phyloP scores from a whole-genome alignment of 305 asterid genomes.

The Fraxinus velutina region DNA sequence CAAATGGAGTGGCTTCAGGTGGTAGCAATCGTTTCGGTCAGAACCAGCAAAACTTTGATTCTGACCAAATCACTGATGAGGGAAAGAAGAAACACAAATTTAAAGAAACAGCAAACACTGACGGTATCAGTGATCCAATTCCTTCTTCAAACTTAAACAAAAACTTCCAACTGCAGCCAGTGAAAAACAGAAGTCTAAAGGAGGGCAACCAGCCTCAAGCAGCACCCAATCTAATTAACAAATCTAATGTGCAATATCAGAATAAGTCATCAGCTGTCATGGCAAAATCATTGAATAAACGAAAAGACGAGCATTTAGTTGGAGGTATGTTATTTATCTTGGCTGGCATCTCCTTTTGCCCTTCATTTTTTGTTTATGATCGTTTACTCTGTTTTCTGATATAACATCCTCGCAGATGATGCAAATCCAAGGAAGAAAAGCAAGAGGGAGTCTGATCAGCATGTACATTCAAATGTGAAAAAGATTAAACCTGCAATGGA shows the following conservation, averaged over 20 bases:
- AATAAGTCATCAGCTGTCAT: constrained; percentile 33
- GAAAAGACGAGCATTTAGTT: constrained; percentile 42
- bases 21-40: constrained; percentile 29
- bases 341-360: constrained; percentile 24
- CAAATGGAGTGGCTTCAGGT: constrained; percentile 40
- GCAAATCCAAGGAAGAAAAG: constrained; percentile 45
- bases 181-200: constrained; percentile 42
- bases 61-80: constrained; percentile 28
- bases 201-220: constrained; percentile 45
- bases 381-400: constrained; percentile 27
- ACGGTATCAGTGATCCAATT: constrained; percentile 29
- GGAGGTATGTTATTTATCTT: constrained; percentile 47
- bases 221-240: constrained; percentile 36
- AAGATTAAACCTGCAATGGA: constrained; percentile 35
- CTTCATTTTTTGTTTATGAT: constrained; percentile 18
- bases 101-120: constrained; percentile 35
- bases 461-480: constrained; percentile 38
- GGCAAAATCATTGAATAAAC: constrained; percentile 38
- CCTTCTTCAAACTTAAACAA: constrained; percentile 28
- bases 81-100: constrained; percentile 53
- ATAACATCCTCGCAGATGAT: constrained; percentile 54
- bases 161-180: constrained; percentile 34
- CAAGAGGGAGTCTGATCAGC: constrained; percentile 46
- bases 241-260: constrained; percentile 35
- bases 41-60: constrained; percentile 31